A percentile compares a stretch with the other conserved stretches of the same genome.
phyloP scores from a whole-genome alignment of 495 filamentous ascomycete species.

The Neurospora discreta region DNA sequence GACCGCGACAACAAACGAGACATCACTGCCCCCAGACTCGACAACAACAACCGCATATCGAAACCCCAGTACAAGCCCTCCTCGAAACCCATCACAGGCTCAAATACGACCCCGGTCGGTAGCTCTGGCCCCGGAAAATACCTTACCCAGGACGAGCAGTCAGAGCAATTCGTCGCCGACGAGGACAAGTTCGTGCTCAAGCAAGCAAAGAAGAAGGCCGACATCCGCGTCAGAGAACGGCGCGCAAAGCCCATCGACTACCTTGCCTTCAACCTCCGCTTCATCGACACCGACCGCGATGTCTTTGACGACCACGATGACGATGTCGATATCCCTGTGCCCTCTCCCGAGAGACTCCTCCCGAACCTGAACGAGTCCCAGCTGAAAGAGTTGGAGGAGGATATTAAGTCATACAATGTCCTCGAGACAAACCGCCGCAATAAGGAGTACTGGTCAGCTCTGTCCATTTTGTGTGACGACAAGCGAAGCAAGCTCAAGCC shows the following conservation, averaged over 20 bases:
- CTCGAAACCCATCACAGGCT: conserved; percentile 2
- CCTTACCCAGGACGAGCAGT: conserved; percentile 56
- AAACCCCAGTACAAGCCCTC: conserved; percentile 25
- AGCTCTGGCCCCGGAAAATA: conserved; percentile 18
- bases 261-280: conserved; percentile 80
- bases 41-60: conserved; percentile 33
- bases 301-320: conserved; percentile 73
- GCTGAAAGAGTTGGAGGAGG: conserved; percentile 67
- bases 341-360: conserved; percentile 65
- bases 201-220: conserved; percentile 96
- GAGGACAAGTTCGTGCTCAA: conserved; percentile 95
- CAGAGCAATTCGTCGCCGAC: conserved; percentile 75
- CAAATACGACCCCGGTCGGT: background rate
- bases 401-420: conserved; percentile 75
- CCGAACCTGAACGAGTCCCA: conserved; percentile 59
- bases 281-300: conserved; percentile 73
- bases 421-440: conserved; percentile 72
- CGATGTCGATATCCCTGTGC: conserved; percentile 59
- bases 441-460: conserved; percentile 82
- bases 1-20: conserved; percentile 20
- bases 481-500: conserved; percentile 56
- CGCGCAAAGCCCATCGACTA: conserved; percentile 91
- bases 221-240: conserved; percentile 88
- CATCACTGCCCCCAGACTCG: conserved; percentile 33
- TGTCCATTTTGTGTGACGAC: conserved; percentile 76